Evolutionary conservation across 441 rosid species (phyloP).

Genomic region (Gossypium davidsonii): DNA sequence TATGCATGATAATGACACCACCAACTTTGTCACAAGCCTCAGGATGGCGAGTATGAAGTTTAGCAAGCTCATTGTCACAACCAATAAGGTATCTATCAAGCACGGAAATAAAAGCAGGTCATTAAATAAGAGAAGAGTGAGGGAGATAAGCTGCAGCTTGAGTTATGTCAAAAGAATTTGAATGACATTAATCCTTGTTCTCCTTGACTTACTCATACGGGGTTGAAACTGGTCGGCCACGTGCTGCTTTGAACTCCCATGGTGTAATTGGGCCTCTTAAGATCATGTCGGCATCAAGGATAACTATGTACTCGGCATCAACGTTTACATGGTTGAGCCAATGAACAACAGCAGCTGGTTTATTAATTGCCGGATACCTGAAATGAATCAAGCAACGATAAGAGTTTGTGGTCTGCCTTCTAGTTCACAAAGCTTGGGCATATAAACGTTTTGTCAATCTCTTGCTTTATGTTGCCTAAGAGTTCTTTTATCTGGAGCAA

Average conservation of each 20-base stretch:
- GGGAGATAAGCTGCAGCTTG: conserved; percentile 5
- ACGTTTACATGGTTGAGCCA: conserved; percentile 88
- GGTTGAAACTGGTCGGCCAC: conserved; percentile 94
- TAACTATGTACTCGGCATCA: conserved; percentile 87
- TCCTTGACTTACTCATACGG: conserved; percentile 74
- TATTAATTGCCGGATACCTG: conserved; percentile 99
- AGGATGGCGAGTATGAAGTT: conserved; percentile 87
- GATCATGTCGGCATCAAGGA: conserved; percentile 98
- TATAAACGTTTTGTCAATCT: not conserved
- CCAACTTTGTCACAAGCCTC: conserved; percentile 97
- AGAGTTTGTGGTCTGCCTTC: not conserved
- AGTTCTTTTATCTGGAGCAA: not conserved
- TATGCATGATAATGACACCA: conserved; percentile 95
- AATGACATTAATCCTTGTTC: not conserved
- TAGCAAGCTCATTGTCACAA: conserved; percentile 88
- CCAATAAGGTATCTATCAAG: conserved; percentile 81
- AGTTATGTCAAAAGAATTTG: not conserved
- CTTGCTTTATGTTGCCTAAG: conserved; percentile 1
- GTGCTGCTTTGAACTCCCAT: conserved; percentile 91
- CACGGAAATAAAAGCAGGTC: conserved; percentile 5
- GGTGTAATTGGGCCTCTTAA: conserved; percentile 95
- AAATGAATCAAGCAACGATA: conserved; percentile 11
- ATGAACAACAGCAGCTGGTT: conserved; percentile 96
- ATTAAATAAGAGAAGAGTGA: not conserved
- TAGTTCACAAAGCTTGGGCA: not conserved